These are phyloP conservation scores for Porcisia hertigi DNA, from an alignment of 208 protist species.

Conservation along the genomic window DNA sequence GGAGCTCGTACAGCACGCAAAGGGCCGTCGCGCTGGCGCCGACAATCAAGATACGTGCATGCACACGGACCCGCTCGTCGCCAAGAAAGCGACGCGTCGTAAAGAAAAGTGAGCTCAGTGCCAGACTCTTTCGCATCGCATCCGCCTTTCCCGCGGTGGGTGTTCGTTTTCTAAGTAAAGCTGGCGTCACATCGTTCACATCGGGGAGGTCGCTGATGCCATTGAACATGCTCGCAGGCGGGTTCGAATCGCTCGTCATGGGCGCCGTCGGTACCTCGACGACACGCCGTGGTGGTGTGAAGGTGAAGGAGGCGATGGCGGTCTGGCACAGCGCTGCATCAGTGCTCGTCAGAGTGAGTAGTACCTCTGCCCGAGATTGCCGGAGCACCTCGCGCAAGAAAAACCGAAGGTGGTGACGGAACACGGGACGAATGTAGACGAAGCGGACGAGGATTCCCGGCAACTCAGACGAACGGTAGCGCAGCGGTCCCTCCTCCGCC, in stretches of 20 bases:
- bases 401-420: constrained; percentile 64
- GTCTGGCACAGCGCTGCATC: constrained; percentile 47
- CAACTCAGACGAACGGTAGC: constrained; percentile 52
- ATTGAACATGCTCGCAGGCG: not conserved
- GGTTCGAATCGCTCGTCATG: not conserved
- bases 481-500: constrained; percentile 33
- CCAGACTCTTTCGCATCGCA: constrained; percentile 8
- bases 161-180: not conserved
- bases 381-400: constrained; percentile 85
- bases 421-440: constrained; percentile 70
- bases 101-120: constrained; percentile 71
- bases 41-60: constrained; percentile 86
- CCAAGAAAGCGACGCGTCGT: constrained; percentile 72
- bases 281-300: constrained; percentile 66
- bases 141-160: not conserved
- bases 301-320: constrained; percentile 39
- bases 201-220: constrained; percentile 15
- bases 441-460: constrained; percentile 62
- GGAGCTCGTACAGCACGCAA: constrained; percentile 72
- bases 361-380: constrained; percentile 53
- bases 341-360: constrained; percentile 42
- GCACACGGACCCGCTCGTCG: constrained; percentile 75
- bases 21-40: constrained; percentile 85
- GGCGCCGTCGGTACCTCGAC: constrained; percentile 39
- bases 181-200: constrained; percentile 32